phyloP scores from a whole-genome alignment of 176 grass and related monocot species.

The Oryza longistaminata region DNA sequence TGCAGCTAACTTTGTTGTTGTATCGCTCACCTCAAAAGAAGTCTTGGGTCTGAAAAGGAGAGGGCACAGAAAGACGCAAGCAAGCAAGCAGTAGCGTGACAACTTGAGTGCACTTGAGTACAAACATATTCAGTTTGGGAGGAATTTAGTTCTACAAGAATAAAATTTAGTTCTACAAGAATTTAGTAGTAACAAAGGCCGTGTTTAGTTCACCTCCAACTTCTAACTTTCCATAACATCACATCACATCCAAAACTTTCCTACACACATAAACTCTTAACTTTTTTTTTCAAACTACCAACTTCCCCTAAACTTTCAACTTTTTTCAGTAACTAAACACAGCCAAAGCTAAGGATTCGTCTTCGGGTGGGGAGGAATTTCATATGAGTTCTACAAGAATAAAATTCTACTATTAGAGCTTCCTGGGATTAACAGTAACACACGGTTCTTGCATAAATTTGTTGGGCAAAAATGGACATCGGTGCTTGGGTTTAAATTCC shows the following conservation, averaged over 20 bases:
- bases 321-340: too few species aligned
- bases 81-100: not conserved
- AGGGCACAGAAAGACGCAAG: conserved; percentile 23
- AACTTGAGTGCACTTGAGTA: conserved; percentile 3
- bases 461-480: not conserved
- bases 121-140: conserved; percentile 16
- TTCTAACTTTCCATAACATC: too few species aligned
- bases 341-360: too few species aligned
- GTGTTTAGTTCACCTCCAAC: too few species aligned
- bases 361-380: not conserved
- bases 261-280: too few species aligned
- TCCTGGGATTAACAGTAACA: not conserved
- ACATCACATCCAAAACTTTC: too few species aligned
- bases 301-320: too few species aligned
- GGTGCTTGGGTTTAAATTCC: not conserved
- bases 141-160: not conserved
- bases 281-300: too few species aligned
- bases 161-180: too few species aligned
- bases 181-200: too few species aligned
- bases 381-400: not conserved
- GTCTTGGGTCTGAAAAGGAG: conserved; percentile 8
- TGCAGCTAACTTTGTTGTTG: conserved; percentile 27
- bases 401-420: not conserved
- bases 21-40: conserved; percentile 15
- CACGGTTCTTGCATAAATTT: not conserved